Evolutionary conservation across 805 yeast species (phyloP), one percentile per base, ranked within the genome.

Genomic region (Diddensiella transvaalensis): DNA sequence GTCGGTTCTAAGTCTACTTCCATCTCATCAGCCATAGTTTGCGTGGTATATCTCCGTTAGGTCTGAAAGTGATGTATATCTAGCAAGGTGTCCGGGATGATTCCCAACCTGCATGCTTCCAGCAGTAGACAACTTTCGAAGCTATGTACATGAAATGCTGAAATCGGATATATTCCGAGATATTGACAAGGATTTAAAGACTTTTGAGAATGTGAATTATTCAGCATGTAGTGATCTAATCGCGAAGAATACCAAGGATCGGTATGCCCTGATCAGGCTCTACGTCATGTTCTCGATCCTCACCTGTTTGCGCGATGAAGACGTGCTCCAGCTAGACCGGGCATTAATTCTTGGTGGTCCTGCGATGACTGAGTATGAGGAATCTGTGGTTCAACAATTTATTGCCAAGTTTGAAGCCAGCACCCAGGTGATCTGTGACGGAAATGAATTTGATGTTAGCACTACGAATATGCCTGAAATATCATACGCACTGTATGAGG

Each of bases 1-100:
- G 44, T 49, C 21, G 30, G 29, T 3, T 37, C 45, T 30, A 26
- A 46, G 39, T 53, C 59, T 29, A 54, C 47, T 21, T 55, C 58
- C 58, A 55, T 55, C 11, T 46, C 49, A 36, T 53, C 56, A 19
- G 36, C 38, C 32, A 26, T 26, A 26, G 13, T 26, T 26, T 26
- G n/a, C n/a, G n/a, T n/a, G n/a, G n/a, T n/a, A 26, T 26, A 22
- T n/a, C 24, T 22, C 11, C 22, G 4, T 21, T 10, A 6, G 22
- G 15, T 8, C 10, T 19, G 24, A 19, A 38, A 21, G 13, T 10
- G 6, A 6, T 15, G 23, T 15, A 18, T 10, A 10, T 5, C 41
- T 38, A 26, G 32, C 32, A 26, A 26, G 32, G 32, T 26, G 32
- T 13, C 13, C 32, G 13, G 32, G n/a, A n/a, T n/a, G n/a, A n/a